Conservation (phyloP, 1,284 basidiomycete genomes). For the Marasmius sp. region DNA sequence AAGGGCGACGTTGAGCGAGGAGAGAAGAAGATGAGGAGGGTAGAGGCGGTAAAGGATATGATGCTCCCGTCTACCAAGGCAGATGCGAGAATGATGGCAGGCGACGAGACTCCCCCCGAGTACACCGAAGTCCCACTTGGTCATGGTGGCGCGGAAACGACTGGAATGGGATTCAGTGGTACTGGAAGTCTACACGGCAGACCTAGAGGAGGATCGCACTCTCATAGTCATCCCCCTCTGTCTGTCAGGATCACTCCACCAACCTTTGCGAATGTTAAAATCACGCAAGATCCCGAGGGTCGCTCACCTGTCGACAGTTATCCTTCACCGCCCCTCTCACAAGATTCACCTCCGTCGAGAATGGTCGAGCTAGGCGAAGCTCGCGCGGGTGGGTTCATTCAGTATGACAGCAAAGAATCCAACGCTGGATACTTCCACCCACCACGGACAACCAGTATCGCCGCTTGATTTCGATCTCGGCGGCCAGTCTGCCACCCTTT, state of each 20-base stretch:
- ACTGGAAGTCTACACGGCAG: conserved; percentile 32
- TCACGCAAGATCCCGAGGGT: not conserved
- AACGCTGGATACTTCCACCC: not conserved
- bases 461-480: not conserved
- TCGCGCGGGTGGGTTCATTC: not conserved
- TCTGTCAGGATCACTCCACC: conserved; percentile 27
- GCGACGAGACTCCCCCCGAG: conserved; percentile 36
- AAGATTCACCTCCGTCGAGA: not conserved
- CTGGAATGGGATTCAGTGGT: conserved; percentile 30
- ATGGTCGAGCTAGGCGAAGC: not conserved
- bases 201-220: conserved; percentile 29
- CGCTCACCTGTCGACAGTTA: not conserved
- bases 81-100: conserved; percentile 49
- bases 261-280: conserved; percentile 2
- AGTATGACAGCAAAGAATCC: not conserved
- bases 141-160: conserved; percentile 26
- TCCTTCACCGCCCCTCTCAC: not conserved
- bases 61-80: conserved; percentile 70
- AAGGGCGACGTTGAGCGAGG: conserved; percentile 93
- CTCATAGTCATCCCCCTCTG: conserved; percentile 14
- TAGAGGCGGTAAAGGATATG: conserved; percentile 79
- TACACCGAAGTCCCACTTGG: conserved; percentile 18
- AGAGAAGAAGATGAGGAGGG: conserved; percentile 81
- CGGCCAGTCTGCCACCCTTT: not conserved
- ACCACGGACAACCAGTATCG: not conserved